Conservation (phyloP, 2,329 filamentous ascomycete genomes). For the Diaporthe australafricana region DNA sequence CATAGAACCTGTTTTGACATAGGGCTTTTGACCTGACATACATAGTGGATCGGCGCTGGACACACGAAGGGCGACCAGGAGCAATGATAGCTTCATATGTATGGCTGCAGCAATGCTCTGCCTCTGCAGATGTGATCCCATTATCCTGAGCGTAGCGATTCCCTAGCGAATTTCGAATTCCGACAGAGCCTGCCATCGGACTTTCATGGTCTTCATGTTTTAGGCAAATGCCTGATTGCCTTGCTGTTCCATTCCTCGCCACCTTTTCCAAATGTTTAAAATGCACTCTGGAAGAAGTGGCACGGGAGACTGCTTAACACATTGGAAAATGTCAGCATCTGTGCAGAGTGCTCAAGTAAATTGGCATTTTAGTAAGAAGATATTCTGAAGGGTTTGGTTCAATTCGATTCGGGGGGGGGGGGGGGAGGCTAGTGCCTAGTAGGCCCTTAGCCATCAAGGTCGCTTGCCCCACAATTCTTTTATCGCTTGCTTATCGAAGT, state of each 20-base stretch:
- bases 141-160: neutral
- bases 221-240: neutral
- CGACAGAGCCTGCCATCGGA: neutral
- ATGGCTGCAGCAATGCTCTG: neutral
- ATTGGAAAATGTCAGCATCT: too few relatives aligned
- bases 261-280: too few relatives aligned
- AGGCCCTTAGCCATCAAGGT: neutral
- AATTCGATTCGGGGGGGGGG: neutral
- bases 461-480: slow-evolving; percentile 15
- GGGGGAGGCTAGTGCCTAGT: neutral
- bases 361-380: neutral
- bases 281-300: too few relatives aligned
- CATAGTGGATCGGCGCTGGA: slow-evolving; percentile 10
- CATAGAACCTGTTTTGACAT: slow-evolving; percentile 17
- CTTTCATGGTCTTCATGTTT: neutral
- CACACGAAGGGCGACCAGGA: slow-evolving; percentile 4
- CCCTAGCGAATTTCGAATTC: neutral
- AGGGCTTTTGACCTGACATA: neutral
- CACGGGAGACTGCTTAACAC: too few relatives aligned
- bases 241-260: neutral
- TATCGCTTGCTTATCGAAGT: slow-evolving; percentile 33
- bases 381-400: neutral
- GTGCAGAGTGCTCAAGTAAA: too few relatives aligned
- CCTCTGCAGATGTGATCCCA: neutral
- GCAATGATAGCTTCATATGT: slow-evolving; percentile 15